Base-by-base conservation (phyloP, 2,329 filamentous ascomycete species). In the Pyrenochaeta sp. region DNA sequence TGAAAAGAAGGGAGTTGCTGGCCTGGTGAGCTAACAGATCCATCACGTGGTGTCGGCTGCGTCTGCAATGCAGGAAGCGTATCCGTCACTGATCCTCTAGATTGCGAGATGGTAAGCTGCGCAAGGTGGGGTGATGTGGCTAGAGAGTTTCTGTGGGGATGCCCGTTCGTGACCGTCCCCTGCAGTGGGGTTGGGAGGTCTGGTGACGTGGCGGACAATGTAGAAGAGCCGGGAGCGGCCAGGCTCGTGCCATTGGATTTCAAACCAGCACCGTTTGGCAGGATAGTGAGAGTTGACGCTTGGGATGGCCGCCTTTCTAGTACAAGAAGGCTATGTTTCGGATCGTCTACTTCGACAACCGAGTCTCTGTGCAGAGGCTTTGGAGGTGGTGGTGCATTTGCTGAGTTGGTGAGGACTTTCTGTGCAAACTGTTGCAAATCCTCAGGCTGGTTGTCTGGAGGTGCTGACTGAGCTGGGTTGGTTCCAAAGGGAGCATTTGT, bases 51-150 rank as follows among this genome's bases (percentile, higher is more conserved):
- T 7, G 73, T 70, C 10, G 73, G 73, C 6, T 64, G 64, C 12
- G 71, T 68, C 40, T 76, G 74, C 4, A 77, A 56, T 12, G 69
- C 71, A 10, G 74, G 73, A 11, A 77, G 64, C n/a, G 64, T 75
- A 29, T 75, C 64, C 31, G 62, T 64, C 7, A 56, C 61, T 18
- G 67, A 60, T 1, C 51, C 68, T 49, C 62, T 59, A n/a, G 68
- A 64, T 23, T 61, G 59, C 10, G 72, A 68, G 30, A 76, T 74
- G n/a, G 68, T 68, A 9, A 74, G 51, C 33, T 69, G 66, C 31
- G 60, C 65, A 15, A 76, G 66, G 23, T 65, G 63, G 14, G 67
- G 64, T 6, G 72, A 69, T 36, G 66, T 69, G 2, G 66, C 63
- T 35, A 66, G 49, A 7, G 69, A 61, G 15, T 64, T 58, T 10